Percentiles rank a stretch among this genome's conserved stretches.
These are phyloP conservation scores for Fusarium sulawesiense DNA, from an alignment of 2,329 filamentous ascomycete genomes.

Conservation along the genomic window DNA sequence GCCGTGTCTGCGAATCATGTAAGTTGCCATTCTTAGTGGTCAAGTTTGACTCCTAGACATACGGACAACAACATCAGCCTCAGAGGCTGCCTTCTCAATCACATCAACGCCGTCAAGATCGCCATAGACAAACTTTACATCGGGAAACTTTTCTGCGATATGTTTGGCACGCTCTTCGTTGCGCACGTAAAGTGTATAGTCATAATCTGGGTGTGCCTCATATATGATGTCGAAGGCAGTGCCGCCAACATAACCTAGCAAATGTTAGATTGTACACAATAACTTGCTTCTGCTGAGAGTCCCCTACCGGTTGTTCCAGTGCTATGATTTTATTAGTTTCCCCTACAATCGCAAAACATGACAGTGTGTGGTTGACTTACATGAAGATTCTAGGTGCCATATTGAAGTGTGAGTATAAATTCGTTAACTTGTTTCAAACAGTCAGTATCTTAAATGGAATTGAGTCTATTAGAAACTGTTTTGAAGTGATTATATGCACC, in stretches of 20 bases:
- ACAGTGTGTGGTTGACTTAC: slow-evolving; percentile 45
- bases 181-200: slow-evolving; percentile 60
- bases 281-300: fast-evolving
- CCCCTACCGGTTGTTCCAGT: slow-evolving; percentile 59
- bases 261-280: neutral
- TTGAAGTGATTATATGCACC: neutral
- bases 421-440: neutral
- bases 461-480: neutral
- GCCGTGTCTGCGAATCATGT: slow-evolving; percentile 55
- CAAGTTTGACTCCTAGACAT: slow-evolving; percentile 4
- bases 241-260: slow-evolving; percentile 64
- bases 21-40: neutral
- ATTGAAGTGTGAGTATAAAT: neutral
- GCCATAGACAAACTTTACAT: slow-evolving; percentile 61
- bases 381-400: slow-evolving; percentile 58
- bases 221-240: slow-evolving; percentile 59
- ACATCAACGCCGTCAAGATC: slow-evolving; percentile 58
- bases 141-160: slow-evolving; percentile 60
- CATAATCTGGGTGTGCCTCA: slow-evolving; percentile 59
- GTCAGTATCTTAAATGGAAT: fast-evolving
- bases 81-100: slow-evolving; percentile 63
- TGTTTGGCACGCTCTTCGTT: slow-evolving; percentile 57
- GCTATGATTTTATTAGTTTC: slow-evolving; percentile 39
- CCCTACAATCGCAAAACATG: neutral
- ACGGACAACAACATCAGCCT: slow-evolving; percentile 64